phyloP scores from a whole-genome alignment of 108 stramenopile genomes.

The Halocafeteria seosinensis region DNA sequence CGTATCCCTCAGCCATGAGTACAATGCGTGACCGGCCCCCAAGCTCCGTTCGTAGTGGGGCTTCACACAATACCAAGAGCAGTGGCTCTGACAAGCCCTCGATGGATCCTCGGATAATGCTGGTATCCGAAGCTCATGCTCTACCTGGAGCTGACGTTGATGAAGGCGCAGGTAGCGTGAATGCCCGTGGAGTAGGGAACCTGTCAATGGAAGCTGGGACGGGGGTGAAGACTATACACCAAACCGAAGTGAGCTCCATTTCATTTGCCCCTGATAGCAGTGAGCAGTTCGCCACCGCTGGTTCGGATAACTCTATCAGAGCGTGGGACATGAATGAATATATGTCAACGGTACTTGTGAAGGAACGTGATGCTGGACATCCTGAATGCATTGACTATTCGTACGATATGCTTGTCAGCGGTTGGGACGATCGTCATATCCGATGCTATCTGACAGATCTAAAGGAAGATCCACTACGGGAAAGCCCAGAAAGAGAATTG shows the following conservation, averaged over 20 bases:
- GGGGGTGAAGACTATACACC: background rate
- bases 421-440: slow-evolving; percentile 41
- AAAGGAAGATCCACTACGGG: no score
- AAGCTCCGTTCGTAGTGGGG: background rate
- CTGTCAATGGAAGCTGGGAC: background rate
- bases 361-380: slow-evolving; percentile 11
- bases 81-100: background rate
- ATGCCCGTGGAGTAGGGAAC: background rate
- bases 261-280: slow-evolving; percentile 17
- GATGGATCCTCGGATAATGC: background rate
- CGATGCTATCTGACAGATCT: no score
- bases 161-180: background rate
- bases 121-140: background rate
- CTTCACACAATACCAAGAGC: background rate
- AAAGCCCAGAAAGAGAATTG: no score
- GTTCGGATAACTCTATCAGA: slow-evolving; percentile 28
- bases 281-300: slow-evolving; percentile 37
- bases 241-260: background rate
- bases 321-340: slow-evolving; percentile 36
- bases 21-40: background rate
- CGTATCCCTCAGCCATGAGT: background rate
- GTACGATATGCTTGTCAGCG: slow-evolving; percentile 25
- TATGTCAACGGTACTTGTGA: slow-evolving; percentile 13
- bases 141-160: background rate
- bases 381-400: background rate